phyloP scores from a whole-genome alignment of 2,329 filamentous ascomycete genomes.

The Grosmannia penicillata region DNA sequence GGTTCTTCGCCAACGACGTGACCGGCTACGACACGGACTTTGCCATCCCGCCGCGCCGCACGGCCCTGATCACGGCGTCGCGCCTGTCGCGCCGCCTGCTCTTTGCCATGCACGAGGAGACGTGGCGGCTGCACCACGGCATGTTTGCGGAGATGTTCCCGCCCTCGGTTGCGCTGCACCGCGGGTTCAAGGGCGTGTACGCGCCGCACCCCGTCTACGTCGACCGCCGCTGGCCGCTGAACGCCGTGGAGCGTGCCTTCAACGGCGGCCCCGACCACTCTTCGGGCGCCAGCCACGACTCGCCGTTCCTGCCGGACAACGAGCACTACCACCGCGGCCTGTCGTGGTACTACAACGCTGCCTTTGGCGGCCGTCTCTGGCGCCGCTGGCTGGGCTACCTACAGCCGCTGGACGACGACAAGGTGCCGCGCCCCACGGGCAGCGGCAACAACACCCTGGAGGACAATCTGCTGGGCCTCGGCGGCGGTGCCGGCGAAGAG shows the following conservation, averaged over 20 bases:
- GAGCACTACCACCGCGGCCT: conserved; percentile 75
- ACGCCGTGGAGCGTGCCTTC: conserved; percentile 60
- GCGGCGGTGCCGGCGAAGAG: conserved; percentile 31
- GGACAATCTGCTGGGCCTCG: conserved; percentile 12
- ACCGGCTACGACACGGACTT: conserved; percentile 47
- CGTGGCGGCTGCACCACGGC: conserved; percentile 48
- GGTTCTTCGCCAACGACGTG: conserved; percentile 56
- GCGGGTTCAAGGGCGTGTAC: conserved; percentile 64
- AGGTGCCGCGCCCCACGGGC: conserved; percentile 22
- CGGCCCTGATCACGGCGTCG: conserved; percentile 56
- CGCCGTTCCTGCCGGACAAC: conserved; percentile 51
- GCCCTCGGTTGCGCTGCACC: conserved; percentile 53
- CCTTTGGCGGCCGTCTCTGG: conserved; percentile 66
- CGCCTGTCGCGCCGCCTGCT: conserved; percentile 53
- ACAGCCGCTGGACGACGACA: conserved; percentile 18
- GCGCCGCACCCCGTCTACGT: conserved; percentile 72
- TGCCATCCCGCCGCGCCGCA: conserved; percentile 49
- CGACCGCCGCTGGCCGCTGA: conserved; percentile 58
- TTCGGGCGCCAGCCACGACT: conserved; percentile 38
- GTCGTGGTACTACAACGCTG: conserved; percentile 73
- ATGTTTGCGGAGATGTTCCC: conserved; percentile 78
- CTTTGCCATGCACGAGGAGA: conserved; percentile 61
- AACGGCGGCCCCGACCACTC: conserved; percentile 59
- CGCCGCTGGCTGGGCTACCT: conserved; percentile 57
- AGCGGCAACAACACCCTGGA: conserved; percentile 18